Evolutionary conservation across 768 basidiomycete genomes (phyloP), one percentile per base, ranked within the genome.

Genomic region (Naganishia randhawae): DNA sequence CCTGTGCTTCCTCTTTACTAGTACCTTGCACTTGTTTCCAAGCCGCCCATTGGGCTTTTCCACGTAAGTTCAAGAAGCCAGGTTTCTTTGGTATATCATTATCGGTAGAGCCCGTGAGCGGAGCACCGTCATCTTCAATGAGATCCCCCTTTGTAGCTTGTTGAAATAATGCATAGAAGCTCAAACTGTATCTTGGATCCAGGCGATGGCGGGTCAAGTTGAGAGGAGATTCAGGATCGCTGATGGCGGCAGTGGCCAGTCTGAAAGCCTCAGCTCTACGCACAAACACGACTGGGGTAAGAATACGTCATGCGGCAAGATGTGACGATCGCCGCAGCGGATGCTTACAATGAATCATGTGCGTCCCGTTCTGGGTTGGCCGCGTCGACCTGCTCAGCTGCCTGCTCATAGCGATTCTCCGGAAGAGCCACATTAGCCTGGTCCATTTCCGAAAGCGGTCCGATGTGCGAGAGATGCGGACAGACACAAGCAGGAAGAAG

Each of bases 281-380:
- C 45, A n/a, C 25, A 22, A 22, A n/a, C 45, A 48, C 6, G 45
- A 16, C n/a, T 1, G n/a, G n/a, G n/a, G n/a, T n/a, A n/a, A n/a
- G n/a, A n/a, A n/a, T n/a, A n/a, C n/a, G n/a, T n/a, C n/a, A n/a
- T n/a, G n/a, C n/a, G n/a, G n/a, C n/a, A n/a, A n/a, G n/a, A n/a
- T n/a, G n/a, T n/a, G n/a, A n/a, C n/a, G n/a, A n/a, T n/a, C n/a
- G n/a, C n/a, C n/a, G n/a, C 19, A 7, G 50, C 27, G 50, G 17
- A 11, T 55, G 54, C 54, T 55, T 55, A 55, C 54, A 55, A 17
- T 48, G 45, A 22, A 48, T 48, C 45, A n/a, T n/a, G n/a, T n/a
- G n/a, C n/a, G 7, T n/a, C 45, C 45, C 25, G 45, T 22, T 22
- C 45, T 22, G 45, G n/a, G 7, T 48, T n/a, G n/a, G n/a, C n/a